Conservation (phyloP, 768 basidiomycete species). For the Chiua virens region DNA sequence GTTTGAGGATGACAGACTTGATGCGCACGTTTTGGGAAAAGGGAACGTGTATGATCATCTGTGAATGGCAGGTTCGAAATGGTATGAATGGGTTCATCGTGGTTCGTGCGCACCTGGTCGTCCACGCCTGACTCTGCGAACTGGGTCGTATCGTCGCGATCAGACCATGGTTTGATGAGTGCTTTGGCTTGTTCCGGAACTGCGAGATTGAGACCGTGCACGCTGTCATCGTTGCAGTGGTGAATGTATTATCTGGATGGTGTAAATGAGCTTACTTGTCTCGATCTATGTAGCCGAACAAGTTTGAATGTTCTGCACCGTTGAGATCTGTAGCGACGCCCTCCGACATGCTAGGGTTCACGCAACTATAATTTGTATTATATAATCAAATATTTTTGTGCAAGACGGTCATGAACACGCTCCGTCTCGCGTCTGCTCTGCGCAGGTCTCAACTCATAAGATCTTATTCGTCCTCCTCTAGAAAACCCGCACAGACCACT, state of each 20-base stretch:
- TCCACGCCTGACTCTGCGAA: conserved; percentile 82
- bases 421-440: conserved; percentile 15
- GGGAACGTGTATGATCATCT: conserved; percentile 82
- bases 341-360: conserved; percentile 2
- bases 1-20: conserved; percentile 71
- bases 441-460: no score
- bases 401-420: conserved; percentile 25
- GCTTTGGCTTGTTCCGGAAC: conserved; percentile 79
- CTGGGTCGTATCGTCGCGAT: conserved; percentile 63
- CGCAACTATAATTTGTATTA: no score
- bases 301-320: conserved; percentile 51
- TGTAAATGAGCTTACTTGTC: conserved; percentile 50
- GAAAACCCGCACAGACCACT: background rate
- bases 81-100: conserved; percentile 5
- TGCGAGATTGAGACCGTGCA: conserved; percentile 76
- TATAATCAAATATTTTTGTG: background rate
- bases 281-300: conserved; percentile 61
- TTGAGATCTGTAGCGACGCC: conserved; percentile 41
- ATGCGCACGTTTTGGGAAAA: conserved; percentile 78
- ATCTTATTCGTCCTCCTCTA: conserved; percentile 7
- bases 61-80: conserved; percentile 14
- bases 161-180: conserved; percentile 80
- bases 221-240: conserved; percentile 40
- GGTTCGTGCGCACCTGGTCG: conserved; percentile 60
- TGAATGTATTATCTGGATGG: background rate